Conservation (phyloP, 371 early-diverging fungal species). For the Scutellospora calospora region DNA sequence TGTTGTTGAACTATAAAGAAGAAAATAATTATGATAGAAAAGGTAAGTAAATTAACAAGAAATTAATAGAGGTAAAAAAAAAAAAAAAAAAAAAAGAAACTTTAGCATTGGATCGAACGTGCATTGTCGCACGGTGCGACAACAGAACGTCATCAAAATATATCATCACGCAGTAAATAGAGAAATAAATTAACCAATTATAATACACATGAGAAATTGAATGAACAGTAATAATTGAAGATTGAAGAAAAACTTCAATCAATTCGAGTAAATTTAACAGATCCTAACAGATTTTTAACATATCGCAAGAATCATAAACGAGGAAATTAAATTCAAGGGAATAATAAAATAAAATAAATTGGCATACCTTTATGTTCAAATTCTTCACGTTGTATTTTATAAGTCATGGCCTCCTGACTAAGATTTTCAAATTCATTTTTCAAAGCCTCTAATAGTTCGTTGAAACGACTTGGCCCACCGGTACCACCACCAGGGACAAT, state of each 20-base stretch:
- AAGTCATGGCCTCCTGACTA: constrained; percentile 77
- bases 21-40: not conserved
- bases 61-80: not conserved
- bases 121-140: not conserved
- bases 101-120: not conserved
- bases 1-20: constrained; percentile 68
- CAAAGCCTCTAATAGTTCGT: constrained; percentile 86
- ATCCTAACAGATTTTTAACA: too few relatives aligned
- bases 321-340: not conserved
- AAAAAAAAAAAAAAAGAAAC: not conserved
- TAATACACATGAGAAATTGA: too few relatives aligned
- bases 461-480: constrained; percentile 67
- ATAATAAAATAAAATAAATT: not conserved
- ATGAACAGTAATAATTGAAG: too few relatives aligned
- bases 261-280: too few relatives aligned
- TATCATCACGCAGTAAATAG: too few relatives aligned
- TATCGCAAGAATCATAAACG: too few relatives aligned
- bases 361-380: constrained; percentile 86
- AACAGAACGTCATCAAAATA: constrained; percentile 3
- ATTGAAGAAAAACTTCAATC: too few relatives aligned
- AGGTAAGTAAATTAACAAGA: not conserved
- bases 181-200: too few relatives aligned
- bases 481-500: constrained; percentile 71
- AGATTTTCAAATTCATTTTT: constrained; percentile 83
- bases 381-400: constrained; percentile 86